A percentile compares a stretch with the other conserved stretches of the same genome.
Conservation (phyloP, 2,329 filamentous ascomycete genomes). For the Sarocladium kiliense region DNA sequence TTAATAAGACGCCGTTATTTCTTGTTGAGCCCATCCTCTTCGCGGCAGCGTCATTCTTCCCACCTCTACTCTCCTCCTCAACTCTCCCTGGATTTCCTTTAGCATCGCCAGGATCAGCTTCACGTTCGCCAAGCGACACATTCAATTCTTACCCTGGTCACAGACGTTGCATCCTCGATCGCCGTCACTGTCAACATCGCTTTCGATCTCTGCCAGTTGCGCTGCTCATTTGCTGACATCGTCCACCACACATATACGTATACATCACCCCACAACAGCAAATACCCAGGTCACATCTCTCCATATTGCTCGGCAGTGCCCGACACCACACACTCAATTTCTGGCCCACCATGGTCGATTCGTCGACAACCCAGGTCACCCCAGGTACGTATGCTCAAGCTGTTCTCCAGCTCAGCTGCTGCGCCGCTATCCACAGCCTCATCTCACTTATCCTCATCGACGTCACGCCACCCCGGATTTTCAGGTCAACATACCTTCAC, state of each 20-base stretch:
- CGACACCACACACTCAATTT: background rate
- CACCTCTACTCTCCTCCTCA: background rate
- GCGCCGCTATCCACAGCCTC: background rate
- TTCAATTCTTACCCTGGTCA: background rate
- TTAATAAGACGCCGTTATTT: background rate
- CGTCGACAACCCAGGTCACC: constrained; percentile 2
- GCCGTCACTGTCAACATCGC: background rate
- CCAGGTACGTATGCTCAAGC: constrained; percentile 9
- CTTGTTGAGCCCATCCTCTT: background rate
- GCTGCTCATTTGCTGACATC: background rate
- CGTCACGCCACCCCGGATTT: background rate
- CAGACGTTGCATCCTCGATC: background rate
- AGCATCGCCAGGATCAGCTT: background rate
- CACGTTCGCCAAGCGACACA: background rate
- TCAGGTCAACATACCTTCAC: background rate
- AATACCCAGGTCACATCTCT: background rate
- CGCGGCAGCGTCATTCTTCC: background rate
- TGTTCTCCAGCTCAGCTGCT: background rate
- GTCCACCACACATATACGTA: background rate
- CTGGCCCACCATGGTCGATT: constrained; percentile 10
- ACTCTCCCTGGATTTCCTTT: background rate
- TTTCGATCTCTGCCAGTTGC: background rate
- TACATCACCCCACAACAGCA: background rate
- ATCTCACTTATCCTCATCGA: background rate
- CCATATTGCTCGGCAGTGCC: background rate